These are phyloP conservation scores for Hortiboletus campestris DNA, from an alignment of 768 basidiomycete genomes.

Conservation along the genomic window DNA sequence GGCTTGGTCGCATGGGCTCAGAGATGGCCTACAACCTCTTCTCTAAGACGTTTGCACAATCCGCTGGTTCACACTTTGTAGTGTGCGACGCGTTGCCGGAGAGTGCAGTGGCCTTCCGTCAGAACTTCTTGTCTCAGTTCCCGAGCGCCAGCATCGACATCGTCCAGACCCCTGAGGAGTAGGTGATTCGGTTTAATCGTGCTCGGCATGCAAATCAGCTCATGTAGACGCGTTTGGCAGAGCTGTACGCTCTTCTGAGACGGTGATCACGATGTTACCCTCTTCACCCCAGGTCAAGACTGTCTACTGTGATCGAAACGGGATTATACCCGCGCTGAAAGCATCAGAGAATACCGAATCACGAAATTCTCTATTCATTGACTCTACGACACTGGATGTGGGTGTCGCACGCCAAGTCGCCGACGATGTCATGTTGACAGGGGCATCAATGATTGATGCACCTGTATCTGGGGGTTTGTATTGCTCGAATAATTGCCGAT, in stretches of 20 bases:
- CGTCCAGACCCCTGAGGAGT: slow-evolving; percentile 71
- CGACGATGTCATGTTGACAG: slow-evolving; percentile 44
- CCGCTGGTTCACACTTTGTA: slow-evolving; percentile 57
- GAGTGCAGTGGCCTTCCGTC: slow-evolving; percentile 53
- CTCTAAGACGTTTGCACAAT: slow-evolving; percentile 61
- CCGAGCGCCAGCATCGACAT: slow-evolving; percentile 59
- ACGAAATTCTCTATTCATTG: slow-evolving; percentile 66
- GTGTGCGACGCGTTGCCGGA: slow-evolving; percentile 76
- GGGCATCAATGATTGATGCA: slow-evolving; percentile 84
- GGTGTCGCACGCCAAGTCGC: slow-evolving; percentile 68
- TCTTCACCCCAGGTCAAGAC: slow-evolving; percentile 83
- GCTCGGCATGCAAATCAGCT: neutral
- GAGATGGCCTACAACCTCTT: slow-evolving; percentile 87
- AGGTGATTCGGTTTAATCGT: slow-evolving; percentile 31
- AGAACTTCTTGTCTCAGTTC: slow-evolving; percentile 53
- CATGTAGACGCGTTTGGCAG: slow-evolving; percentile 36
- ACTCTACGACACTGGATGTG: slow-evolving; percentile 90
- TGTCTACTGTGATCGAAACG: slow-evolving; percentile 64
- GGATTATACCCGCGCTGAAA: slow-evolving; percentile 63
- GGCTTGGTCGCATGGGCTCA: slow-evolving; percentile 85
- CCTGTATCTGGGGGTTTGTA: slow-evolving; percentile 87
- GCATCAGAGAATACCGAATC: slow-evolving; percentile 40
- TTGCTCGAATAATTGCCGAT: neutral
- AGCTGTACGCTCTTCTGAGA: slow-evolving; percentile 59
- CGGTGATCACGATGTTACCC: slow-evolving; percentile 87